A percentile compares a stretch with the other conserved stretches of the same genome.
Conservation (phyloP, 257 asterid genomes). For the Solanum gandarillasii region DNA sequence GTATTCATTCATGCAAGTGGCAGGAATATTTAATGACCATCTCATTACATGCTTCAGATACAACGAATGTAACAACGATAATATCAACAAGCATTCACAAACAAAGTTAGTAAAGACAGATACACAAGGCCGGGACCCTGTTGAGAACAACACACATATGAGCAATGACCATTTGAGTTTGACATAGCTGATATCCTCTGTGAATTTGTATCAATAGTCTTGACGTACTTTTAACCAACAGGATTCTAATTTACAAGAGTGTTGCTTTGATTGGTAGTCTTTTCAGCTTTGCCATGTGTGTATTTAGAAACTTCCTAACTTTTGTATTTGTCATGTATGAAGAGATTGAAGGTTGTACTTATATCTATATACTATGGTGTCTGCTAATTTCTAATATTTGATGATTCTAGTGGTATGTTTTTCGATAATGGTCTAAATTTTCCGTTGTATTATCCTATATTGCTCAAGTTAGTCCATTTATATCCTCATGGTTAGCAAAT, state of each 20-base stretch:
- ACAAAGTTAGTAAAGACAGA: slow-evolving; percentile 5
- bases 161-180: slow-evolving; percentile 5
- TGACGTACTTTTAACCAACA: not conserved
- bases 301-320: not conserved
- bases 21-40: slow-evolving; percentile 68
- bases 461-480: not conserved
- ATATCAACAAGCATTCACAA: slow-evolving; percentile 6
- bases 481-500: not conserved
- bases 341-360: not conserved
- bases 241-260: not conserved
- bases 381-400: not conserved
- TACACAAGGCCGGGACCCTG: not conserved
- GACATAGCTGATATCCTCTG: not conserved
- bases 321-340: not conserved
- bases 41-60: slow-evolving; percentile 58
- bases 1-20: slow-evolving; percentile 72
- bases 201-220: not conserved
- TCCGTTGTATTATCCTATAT: not conserved
- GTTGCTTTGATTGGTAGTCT: not conserved
- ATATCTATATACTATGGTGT: not conserved
- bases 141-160: slow-evolving; percentile 3
- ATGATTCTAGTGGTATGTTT: not conserved
- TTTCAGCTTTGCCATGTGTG: not conserved
- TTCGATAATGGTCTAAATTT: not conserved
- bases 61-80: slow-evolving; percentile 26